These are phyloP conservation scores for Penicillium sp. DNA, from an alignment of 2,329 filamentous ascomycete species.

Conservation along the genomic window DNA sequence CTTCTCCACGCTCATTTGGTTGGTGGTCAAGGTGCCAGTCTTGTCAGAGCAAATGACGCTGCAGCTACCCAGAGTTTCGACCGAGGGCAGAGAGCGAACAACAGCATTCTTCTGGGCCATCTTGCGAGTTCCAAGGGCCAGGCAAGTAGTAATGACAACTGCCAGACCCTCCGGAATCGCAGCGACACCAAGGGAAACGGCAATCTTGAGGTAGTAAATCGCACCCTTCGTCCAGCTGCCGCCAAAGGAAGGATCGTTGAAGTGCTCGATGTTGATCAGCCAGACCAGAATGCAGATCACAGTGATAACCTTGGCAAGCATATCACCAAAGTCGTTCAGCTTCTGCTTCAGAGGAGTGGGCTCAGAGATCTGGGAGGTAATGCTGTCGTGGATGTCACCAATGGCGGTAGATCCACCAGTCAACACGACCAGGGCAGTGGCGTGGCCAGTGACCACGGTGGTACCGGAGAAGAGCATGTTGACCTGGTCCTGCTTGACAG, in stretches of 20 bases:
- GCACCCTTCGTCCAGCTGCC: slow-evolving; percentile 87
- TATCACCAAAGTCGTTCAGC: slow-evolving; percentile 96
- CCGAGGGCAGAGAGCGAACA: slow-evolving; percentile 91
- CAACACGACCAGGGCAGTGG: slow-evolving; percentile 84
- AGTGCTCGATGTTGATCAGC: slow-evolving; percentile 98
- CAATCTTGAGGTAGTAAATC: slow-evolving; percentile 99
- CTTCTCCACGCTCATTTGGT: slow-evolving; percentile 98
- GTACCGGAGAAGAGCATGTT: slow-evolving; percentile 99
- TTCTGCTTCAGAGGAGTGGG: slow-evolving; percentile 98
- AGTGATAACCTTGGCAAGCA: slow-evolving; percentile 95
- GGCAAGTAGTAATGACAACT: slow-evolving; percentile 97
- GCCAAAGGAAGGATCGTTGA: slow-evolving; percentile 91
- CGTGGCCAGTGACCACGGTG: slow-evolving; percentile 92
- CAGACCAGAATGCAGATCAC: slow-evolving; percentile 95
- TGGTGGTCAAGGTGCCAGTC: slow-evolving; percentile 95
- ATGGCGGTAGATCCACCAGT: slow-evolving; percentile 92
- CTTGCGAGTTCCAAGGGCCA: slow-evolving; percentile 93
- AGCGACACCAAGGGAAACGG: slow-evolving; percentile 94
- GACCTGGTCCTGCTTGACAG: slow-evolving; percentile 94
- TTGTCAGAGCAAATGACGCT: slow-evolving; percentile 99
- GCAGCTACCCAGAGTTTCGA: slow-evolving; percentile 97
- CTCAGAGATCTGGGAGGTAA: slow-evolving; percentile 95
- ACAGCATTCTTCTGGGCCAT: slow-evolving; percentile 99
- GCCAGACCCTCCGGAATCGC: slow-evolving; percentile 97
- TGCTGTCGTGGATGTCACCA: slow-evolving; percentile 98